Evolutionary conservation across 2,329 filamentous ascomycete genomes (phyloP), one percentile per base, ranked within the genome.

Genomic region (Neodidymelliopsis sp.): DNA sequence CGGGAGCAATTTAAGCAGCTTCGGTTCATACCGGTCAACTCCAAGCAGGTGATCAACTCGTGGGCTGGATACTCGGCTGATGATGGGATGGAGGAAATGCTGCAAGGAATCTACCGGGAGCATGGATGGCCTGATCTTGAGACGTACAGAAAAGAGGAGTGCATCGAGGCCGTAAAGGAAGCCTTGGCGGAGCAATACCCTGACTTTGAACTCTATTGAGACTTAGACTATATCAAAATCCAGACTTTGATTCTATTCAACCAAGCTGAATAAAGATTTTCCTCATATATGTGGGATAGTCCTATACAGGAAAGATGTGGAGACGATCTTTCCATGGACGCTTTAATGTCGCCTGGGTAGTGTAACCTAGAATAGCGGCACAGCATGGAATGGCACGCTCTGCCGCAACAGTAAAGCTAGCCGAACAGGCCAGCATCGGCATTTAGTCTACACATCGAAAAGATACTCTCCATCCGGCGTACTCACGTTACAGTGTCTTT

Each of bases 131-230:
- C 38, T 22, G 30, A 36, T 49, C 29, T 35, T 6, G 22, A 25
- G 29, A 22, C 11, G 3, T 41, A 37, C 16, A 40, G 29, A 15
- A 37, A 40, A 43, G 30, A 25, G 10, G 31, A 19, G 12, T 30
- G 29, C 15, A 19, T 35, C 31, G 2, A 27, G 18, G 38, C 29
- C n/a, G 18, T 34, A 3, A 16, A 49, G 23, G 10, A 27, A 20
- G 45, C 30, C 38, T 27, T 35, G 31, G 30, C 37, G 13, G 33
- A 45, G 19, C 19, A 30, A 24, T 30, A 37, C 7, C 24, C 13
- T 37, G 33, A 45, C 41, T 45, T 45, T 31, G 23, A 44, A 36
- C 33, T 37, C n/a, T 44, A 22, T 29, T 37, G 8, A 19, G 13
- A 16, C 4, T 36, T n/a, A 16, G 23, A n/a, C 10, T 22, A 29